Conservation (phyloP, 75 land plant species). For the Pinus taeda region DNA sequence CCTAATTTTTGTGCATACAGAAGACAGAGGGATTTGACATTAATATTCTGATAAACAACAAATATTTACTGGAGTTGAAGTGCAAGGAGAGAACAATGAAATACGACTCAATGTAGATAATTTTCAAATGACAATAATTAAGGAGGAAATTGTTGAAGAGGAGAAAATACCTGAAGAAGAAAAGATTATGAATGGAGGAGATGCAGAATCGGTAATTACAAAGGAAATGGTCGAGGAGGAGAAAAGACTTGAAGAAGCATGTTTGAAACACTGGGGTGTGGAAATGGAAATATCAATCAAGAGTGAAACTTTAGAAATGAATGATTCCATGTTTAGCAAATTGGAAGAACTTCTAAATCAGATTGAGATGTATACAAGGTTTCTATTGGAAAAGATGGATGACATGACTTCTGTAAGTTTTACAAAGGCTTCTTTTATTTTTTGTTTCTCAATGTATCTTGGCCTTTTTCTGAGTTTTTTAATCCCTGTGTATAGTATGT, state of each 20-base stretch:
- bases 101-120: constrained; percentile 7
- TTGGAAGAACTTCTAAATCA: not conserved
- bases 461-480: not conserved
- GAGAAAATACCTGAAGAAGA: constrained; percentile 33
- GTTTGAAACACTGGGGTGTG: not conserved
- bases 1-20: not conserved
- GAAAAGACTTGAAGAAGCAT: too few relatives aligned
- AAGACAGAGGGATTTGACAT: not conserved
- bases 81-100: constrained; percentile 12
- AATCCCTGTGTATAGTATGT: constrained; percentile 5
- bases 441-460: not conserved
- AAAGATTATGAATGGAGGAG: too few relatives aligned
- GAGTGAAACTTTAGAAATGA: not conserved
- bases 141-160: constrained; percentile 55
- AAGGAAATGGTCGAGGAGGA: too few relatives aligned
- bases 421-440: not conserved
- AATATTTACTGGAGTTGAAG: not conserved
- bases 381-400: too few relatives aligned
- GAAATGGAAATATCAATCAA: not conserved
- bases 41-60: not conserved
- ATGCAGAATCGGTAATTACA: too few relatives aligned
- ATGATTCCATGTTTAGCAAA: constrained; percentile 18
- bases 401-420: constrained; percentile 26
- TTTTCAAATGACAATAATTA: constrained; percentile 40
- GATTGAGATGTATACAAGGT: constrained; percentile 35